Percentiles rank a stretch among this genome's conserved stretches.
Evolutionary conservation across 2,329 filamentous ascomycete species (phyloP).

Genomic region (Pseudopithomyces chartarum): DNA sequence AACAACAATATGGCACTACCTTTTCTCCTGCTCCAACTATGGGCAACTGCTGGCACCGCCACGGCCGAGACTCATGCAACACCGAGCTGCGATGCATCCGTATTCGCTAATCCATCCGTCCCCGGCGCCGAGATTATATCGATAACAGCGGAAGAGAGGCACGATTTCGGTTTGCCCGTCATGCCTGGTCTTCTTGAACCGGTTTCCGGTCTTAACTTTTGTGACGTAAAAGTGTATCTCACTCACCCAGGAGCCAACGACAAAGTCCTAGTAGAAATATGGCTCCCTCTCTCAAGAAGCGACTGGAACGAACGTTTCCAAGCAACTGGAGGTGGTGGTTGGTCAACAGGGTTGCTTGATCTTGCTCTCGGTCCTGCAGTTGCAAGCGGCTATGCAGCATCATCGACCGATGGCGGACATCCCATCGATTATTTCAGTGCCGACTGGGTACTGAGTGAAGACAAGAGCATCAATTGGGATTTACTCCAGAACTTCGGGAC

Average conservation of each 20-base stretch:
- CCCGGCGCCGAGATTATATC: slow-evolving; percentile 17
- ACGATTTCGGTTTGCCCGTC: slow-evolving; percentile 13
- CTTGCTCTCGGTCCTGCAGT: slow-evolving; percentile 15
- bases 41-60: background rate
- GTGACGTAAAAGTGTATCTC: slow-evolving; percentile 24
- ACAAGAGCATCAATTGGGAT: slow-evolving; percentile 14
- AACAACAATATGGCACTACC: background rate
- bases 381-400: slow-evolving; percentile 27
- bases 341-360: slow-evolving; percentile 21
- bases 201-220: slow-evolving; percentile 15
- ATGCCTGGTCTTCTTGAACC: slow-evolving; percentile 15
- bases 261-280: slow-evolving; percentile 17
- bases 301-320: slow-evolving; percentile 32
- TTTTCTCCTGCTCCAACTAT: background rate
- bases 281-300: slow-evolving; percentile 14
- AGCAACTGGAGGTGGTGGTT: slow-evolving; percentile 31
- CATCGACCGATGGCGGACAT: slow-evolving; percentile 30
- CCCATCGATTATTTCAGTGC: background rate
- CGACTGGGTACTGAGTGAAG: slow-evolving; percentile 5
- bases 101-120: slow-evolving; percentile 9
- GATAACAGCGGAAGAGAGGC: slow-evolving; percentile 16
- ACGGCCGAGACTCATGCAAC: background rate
- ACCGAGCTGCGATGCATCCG: background rate
- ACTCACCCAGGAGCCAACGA: slow-evolving; percentile 25
- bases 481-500: slow-evolving; percentile 38